Evolutionary conservation across 768 basidiomycete genomes (phyloP).

Genomic region (Trametes punicea): DNA sequence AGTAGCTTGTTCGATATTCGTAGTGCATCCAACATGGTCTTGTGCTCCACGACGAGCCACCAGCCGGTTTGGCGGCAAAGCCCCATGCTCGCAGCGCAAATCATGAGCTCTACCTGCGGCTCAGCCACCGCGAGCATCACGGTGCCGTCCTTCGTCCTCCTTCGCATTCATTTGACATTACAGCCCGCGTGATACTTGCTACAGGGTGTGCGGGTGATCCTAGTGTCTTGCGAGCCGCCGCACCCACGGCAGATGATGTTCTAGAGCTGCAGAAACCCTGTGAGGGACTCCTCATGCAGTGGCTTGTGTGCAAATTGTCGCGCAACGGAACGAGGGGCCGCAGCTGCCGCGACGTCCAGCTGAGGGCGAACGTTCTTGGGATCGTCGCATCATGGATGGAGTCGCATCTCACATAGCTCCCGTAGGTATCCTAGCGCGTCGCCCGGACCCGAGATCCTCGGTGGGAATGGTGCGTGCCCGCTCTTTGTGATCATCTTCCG

Average conservation of each 20-base stretch:
- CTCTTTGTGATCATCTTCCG: constrained; percentile 5
- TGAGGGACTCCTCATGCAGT: not conserved
- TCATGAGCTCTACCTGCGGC: constrained; percentile 14
- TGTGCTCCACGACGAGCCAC: constrained; percentile 6
- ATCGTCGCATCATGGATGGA: constrained; percentile 7
- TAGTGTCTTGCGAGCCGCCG: not conserved
- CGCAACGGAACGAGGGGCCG: constrained; percentile 5
- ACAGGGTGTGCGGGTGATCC: not conserved
- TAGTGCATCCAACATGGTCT: not conserved
- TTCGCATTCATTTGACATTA: not conserved
- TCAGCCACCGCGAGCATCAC: not conserved
- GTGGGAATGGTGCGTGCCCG: not conserved
- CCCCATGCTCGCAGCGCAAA: constrained; percentile 11
- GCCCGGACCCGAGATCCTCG: not conserved
- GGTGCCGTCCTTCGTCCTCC: not conserved
- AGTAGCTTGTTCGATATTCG: not conserved
- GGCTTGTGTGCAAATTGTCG: not conserved
- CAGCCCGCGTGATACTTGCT: not conserved
- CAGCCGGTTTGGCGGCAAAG: not conserved
- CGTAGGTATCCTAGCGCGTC: not conserved
- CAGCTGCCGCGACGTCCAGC: not conserved
- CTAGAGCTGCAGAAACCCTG: not conserved
- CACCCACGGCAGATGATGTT: not conserved
- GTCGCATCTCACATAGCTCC: not conserved
- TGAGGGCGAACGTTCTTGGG: constrained; percentile 17